Percentiles rank a stretch among this genome's conserved stretches.
Evolutionary conservation across 2,329 filamentous ascomycete species (phyloP).

Genomic region (Aureobasidium sp.): DNA sequence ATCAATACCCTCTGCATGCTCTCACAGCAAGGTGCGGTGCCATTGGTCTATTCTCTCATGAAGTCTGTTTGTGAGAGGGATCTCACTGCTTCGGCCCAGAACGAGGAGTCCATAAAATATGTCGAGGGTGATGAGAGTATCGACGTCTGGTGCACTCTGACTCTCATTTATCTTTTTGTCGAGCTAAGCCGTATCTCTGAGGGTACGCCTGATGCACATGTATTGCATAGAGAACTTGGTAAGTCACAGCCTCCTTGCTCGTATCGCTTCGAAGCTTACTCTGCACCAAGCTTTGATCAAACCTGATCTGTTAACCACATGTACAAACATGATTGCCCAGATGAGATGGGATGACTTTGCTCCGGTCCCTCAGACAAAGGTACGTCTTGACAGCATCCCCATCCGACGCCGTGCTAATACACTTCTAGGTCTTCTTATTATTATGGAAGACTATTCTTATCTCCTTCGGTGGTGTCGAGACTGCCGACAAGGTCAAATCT

Average conservation of each 20-base stretch:
- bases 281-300: slow-evolving; percentile 25
- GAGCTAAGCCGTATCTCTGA: slow-evolving; percentile 46
- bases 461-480: slow-evolving; percentile 81
- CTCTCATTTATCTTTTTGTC: slow-evolving; percentile 54
- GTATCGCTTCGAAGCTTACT: neutral
- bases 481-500: slow-evolving; percentile 78
- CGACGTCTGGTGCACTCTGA: slow-evolving; percentile 56
- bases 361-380: slow-evolving; percentile 59
- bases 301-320: slow-evolving; percentile 75
- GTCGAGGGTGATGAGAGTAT: slow-evolving; percentile 33
- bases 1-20: slow-evolving; percentile 48
- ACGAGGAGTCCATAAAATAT: slow-evolving; percentile 7
- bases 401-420: slow-evolving; percentile 26
- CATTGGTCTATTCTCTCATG: slow-evolving; percentile 44
- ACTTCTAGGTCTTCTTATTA: slow-evolving; percentile 73
- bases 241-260: neutral
- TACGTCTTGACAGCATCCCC: slow-evolving; percentile 24
- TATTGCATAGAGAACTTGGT: slow-evolving; percentile 31
- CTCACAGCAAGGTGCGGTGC: slow-evolving; percentile 43
- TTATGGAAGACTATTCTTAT: slow-evolving; percentile 94
- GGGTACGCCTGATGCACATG: slow-evolving; percentile 26
- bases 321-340: slow-evolving; percentile 66
- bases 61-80: slow-evolving; percentile 33
- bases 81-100: slow-evolving; percentile 20
- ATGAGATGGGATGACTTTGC: slow-evolving; percentile 66